phyloP scores from a whole-genome alignment of 495 filamentous ascomycete species.

The Pyrenula aspistea region DNA sequence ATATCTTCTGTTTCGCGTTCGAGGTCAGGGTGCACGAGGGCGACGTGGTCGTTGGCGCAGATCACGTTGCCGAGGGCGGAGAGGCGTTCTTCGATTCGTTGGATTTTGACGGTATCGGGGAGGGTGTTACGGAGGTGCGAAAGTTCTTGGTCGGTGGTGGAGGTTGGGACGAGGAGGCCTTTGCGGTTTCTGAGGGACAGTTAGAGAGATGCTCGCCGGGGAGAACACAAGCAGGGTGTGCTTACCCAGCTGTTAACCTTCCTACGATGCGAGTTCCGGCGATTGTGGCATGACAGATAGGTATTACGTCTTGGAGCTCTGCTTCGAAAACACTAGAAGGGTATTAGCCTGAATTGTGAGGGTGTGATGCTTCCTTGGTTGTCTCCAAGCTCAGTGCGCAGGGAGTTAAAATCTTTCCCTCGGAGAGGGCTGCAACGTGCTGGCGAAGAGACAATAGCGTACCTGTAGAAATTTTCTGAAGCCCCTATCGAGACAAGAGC shows the following conservation, averaged over 20 bases:
- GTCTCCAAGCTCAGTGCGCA: background rate
- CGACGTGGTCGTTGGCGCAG: conserved; percentile 91
- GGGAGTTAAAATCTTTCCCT: conserved; percentile 52
- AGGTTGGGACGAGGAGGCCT: conserved; percentile 89
- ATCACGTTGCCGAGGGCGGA: conserved; percentile 97
- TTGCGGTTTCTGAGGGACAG: conserved; percentile 63
- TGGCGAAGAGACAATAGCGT: conserved; percentile 2
- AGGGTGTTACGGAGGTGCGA: conserved; percentile 91
- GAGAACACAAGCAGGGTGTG: conserved; percentile 12
- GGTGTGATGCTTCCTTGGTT: conserved; percentile 2
- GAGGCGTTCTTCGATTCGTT: conserved; percentile 91
- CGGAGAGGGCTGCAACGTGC: conserved; percentile 52
- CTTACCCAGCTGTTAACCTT: conserved; percentile 82
- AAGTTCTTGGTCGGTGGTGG: conserved; percentile 94
- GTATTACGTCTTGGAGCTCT: conserved; percentile 93
- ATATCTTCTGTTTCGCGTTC: conserved; percentile 95
- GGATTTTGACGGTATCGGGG: conserved; percentile 80
- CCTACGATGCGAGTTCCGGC: conserved; percentile 93
- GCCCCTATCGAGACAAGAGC: conserved; percentile 85
- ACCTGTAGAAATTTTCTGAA: conserved; percentile 97
- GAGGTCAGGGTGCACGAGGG: conserved; percentile 90
- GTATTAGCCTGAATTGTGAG: background rate
- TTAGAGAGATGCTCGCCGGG: background rate
- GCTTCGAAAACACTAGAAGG: conserved; percentile 69
- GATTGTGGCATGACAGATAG: conserved; percentile 95